Conservation (phyloP, 257 asterid genomes). For the Parsonsia alboflavescens region DNA sequence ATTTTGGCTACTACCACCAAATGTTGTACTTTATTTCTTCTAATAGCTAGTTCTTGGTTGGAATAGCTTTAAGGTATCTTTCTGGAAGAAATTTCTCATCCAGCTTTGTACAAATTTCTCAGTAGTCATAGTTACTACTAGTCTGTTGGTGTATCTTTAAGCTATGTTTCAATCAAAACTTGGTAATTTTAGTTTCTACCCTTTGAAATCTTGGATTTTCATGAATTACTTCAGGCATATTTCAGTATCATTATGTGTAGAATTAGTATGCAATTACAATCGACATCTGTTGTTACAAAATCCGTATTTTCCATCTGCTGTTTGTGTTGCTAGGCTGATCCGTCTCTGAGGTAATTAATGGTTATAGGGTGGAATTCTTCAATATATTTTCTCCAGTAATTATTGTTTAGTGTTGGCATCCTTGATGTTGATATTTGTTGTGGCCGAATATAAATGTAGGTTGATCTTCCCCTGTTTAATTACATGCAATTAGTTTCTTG, state of each 20-base stretch:
- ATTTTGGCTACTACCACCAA: too few species aligned
- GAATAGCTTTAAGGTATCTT: too few species aligned
- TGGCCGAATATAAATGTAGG: slow-evolving; percentile 22
- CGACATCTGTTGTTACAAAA: not conserved
- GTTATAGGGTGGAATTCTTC: slow-evolving; percentile 11
- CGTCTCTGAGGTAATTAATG: not conserved
- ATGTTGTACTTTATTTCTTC: too few species aligned
- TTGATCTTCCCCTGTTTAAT: not conserved
- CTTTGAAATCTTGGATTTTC: too few species aligned
- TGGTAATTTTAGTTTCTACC: too few species aligned
- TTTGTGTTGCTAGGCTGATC: not conserved
- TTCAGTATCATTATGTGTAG: not conserved
- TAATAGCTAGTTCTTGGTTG: too few species aligned
- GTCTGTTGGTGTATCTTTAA: too few species aligned
- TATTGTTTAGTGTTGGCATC: slow-evolving; percentile 20
- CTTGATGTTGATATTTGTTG: slow-evolving; percentile 18
- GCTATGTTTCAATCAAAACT: too few species aligned
- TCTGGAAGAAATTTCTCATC: too few species aligned
- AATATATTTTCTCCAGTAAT: slow-evolving; percentile 5
- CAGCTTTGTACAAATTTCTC: too few species aligned
- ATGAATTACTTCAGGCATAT: not conserved
- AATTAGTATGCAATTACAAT: not conserved
- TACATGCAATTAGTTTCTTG: not conserved
- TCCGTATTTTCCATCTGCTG: not conserved
- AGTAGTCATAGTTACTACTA: too few species aligned